A percentile compares a stretch with the other conserved stretches of the same genome.
phyloP scores from a whole-genome alignment of 306 rosid genomes.

The Rubus parviflorus region DNA sequence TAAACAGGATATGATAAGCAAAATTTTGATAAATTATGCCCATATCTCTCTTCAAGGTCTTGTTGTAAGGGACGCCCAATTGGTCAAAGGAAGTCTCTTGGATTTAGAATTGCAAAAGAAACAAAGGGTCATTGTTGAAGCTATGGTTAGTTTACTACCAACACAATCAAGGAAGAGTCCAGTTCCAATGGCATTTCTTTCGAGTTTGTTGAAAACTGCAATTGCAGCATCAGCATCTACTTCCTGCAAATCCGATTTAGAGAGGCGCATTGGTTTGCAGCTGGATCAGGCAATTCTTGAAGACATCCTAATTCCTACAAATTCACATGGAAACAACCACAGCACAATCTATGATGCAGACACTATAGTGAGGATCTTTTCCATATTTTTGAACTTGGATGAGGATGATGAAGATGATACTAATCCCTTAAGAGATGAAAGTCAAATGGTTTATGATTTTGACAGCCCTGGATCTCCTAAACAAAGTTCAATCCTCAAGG shows the following conservation, averaged over 20 bases:
- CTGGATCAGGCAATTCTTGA: conserved; percentile 98
- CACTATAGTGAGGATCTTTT: conserved; percentile 77
- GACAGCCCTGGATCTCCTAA: conserved; percentile 96
- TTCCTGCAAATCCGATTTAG: conserved; percentile 85
- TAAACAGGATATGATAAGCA: conserved; percentile 89
- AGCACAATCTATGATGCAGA: conserved; percentile 74
- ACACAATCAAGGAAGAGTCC: conserved; percentile 86
- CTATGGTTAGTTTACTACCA: conserved; percentile 74
- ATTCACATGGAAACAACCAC: conserved; percentile 57
- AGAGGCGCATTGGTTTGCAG: conserved; percentile 86
- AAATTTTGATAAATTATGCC: conserved; percentile 80
- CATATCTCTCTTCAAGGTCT: conserved; percentile 84
- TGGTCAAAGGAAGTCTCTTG: conserved; percentile 55
- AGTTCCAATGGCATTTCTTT: conserved; percentile 94
- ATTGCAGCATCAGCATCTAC: conserved; percentile 74
- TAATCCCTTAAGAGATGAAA: conserved; percentile 63
- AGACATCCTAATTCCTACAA: conserved; percentile 83
- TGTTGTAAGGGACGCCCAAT: conserved; percentile 53
- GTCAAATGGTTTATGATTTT: conserved; percentile 79
- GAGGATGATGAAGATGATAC: conserved; percentile 77
- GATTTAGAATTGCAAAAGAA: conserved; percentile 78
- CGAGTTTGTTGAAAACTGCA: conserved; percentile 86
- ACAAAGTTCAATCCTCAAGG: conserved; percentile 91
- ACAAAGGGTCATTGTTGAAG: conserved; percentile 84
- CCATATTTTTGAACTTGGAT: conserved; percentile 80